These are phyloP conservation scores for Vigna nakashimae DNA, from an alignment of 306 rosid species.

Conservation along the genomic window DNA sequence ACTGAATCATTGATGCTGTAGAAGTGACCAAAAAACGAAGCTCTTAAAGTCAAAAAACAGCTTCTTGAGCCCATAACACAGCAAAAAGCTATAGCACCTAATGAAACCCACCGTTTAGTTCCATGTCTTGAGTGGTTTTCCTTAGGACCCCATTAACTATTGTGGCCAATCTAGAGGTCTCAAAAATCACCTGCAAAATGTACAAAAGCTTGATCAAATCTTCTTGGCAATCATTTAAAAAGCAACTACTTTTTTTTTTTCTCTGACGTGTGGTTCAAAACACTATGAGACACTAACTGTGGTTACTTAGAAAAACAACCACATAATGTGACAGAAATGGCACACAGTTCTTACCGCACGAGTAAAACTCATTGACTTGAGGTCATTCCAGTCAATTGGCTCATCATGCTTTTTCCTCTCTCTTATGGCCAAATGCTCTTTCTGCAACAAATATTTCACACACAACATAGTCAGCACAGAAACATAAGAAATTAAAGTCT, in stretches of 20 bases:
- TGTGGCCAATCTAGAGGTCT: constrained; percentile 98
- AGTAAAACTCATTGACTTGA: constrained; percentile 87
- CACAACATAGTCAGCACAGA: constrained; percentile 37
- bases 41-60: constrained; percentile 38
- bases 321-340: constrained; percentile 20
- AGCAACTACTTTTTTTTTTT: background rate
- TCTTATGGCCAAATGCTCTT: constrained; percentile 87
- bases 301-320: background rate
- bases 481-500: background rate
- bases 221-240: background rate
- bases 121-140: constrained; percentile 93
- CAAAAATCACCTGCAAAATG: constrained; percentile 81
- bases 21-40: constrained; percentile 46
- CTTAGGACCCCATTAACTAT: constrained; percentile 94
- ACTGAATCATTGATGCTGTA: constrained; percentile 3
- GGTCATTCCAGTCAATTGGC: constrained; percentile 72
- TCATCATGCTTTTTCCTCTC: constrained; percentile 71
- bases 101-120: constrained; percentile 75
- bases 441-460: constrained; percentile 50
- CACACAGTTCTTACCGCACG: constrained; percentile 75
- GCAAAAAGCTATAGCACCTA: constrained; percentile 33
- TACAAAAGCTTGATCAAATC: constrained; percentile 19
- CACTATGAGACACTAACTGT: background rate
- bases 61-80: constrained; percentile 62
- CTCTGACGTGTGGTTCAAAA: background rate